Conservation (phyloP, 768 basidiomycete species). For the Hortiboletus campestris region DNA sequence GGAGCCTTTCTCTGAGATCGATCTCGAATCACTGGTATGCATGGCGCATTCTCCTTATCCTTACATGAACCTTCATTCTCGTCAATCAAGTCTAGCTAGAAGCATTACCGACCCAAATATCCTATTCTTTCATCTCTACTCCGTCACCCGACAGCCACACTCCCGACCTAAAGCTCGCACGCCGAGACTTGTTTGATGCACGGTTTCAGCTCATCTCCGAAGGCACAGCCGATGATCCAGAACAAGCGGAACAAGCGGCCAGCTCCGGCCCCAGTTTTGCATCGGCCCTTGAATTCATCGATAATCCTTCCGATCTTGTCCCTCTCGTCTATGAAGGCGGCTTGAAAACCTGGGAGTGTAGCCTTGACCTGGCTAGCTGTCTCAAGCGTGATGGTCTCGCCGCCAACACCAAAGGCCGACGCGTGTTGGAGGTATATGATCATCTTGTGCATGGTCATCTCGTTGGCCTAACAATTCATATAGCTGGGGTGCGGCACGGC, state of each 20-base stretch:
- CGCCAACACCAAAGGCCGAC: slow-evolving; percentile 43
- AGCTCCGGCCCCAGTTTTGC: slow-evolving; percentile 3
- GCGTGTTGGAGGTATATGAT: slow-evolving; percentile 64
- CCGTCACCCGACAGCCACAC: slow-evolving; percentile 38
- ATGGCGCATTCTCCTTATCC: background rate
- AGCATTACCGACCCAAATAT: slow-evolving; percentile 68
- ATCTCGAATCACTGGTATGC: slow-evolving; percentile 33
- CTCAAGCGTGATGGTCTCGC: slow-evolving; percentile 38
- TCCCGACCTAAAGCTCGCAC: slow-evolving; percentile 44
- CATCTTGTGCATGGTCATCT: background rate
- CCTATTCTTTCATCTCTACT: slow-evolving; percentile 71
- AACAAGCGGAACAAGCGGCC: slow-evolving; percentile 20
- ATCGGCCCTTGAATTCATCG: slow-evolving; percentile 60
- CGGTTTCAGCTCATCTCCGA: slow-evolving; percentile 89
- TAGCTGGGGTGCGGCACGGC: slow-evolving; percentile 95
- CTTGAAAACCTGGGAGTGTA: slow-evolving; percentile 97
- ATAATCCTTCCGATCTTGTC: slow-evolving; percentile 85
- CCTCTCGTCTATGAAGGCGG: slow-evolving; percentile 95
- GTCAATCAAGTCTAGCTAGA: slow-evolving; percentile 50
- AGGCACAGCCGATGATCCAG: slow-evolving; percentile 35
- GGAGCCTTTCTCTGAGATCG: slow-evolving; percentile 29
- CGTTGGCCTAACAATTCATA: background rate
- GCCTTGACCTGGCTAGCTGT: slow-evolving; percentile 78
- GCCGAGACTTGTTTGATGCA: slow-evolving; percentile 92
- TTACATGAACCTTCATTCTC: slow-evolving; percentile 1